Evolutionary conservation across 495 filamentous ascomycete species (phyloP), one percentile per base, ranked within the genome.

Genomic region (Penicillium ucsense): DNA sequence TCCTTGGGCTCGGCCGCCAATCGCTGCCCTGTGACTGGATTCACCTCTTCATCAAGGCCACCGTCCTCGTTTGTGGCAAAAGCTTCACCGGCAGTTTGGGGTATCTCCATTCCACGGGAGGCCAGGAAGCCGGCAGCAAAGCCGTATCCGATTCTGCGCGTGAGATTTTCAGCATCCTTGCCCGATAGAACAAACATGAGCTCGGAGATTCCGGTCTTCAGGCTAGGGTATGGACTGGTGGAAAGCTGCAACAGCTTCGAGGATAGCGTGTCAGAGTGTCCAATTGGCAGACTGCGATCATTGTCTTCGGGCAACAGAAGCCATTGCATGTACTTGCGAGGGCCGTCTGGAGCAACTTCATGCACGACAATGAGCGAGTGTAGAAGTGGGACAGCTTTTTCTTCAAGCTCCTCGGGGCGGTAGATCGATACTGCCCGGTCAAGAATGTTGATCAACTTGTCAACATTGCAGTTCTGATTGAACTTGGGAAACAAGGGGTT

Each of bases 11-110:
- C 91, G 28, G 74, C 75, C 47, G 87, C 82, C 55, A 85, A 63
- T 43, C 82, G 77, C 64, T 98, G 92, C 0, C 92, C 92, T 3
- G 92, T 97, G 29, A 98, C 79, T 3, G 89, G 91, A 56, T 98
- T 98, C 38, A 94, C 65, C 9, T 57, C 61, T 3, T 59, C 42
- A 33, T 67, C 59, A 4, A 62, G 56, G n/a, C 65, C 64, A 35
- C 55, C 65, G 27, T 53, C 56, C 10, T 65, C 64, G 3, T 61
- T 68, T 12, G 41, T 43, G 34, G 75, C 73, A 57, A 70, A 77
- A 4, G 76, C 76, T 46, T 84, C 79, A n/a, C 79, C 60, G 0
- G 81, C 74, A 35, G 67, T 80, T 41, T 84, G 73, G 0, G 91
- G 87, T 11, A 95, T 71, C 3, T 83, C 72, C 11, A 96, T 77